Evolutionary conservation across 129 eudicot species (phyloP).

Genomic region (Saposhnikovia divaricata): DNA sequence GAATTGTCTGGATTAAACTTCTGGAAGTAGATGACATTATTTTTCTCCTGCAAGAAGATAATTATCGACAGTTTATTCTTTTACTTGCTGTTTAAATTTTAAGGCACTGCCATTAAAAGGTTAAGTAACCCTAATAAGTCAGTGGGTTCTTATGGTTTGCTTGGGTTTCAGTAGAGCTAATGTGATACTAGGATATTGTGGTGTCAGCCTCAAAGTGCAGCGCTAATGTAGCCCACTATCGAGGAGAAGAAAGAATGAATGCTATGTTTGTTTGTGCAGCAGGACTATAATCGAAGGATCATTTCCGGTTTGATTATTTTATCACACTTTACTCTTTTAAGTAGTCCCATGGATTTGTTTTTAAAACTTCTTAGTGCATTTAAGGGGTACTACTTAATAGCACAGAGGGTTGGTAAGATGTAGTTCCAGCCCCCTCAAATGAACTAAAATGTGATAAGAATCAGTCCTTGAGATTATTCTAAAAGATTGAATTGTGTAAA

Average conservation of each 20-base stretch:
- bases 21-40: neutral
- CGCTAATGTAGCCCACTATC: neutral
- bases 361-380: no score
- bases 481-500: neutral
- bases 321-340: no score
- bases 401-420: no score
- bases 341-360: no score
- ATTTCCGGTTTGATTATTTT: neutral
- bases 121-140: neutral
- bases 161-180: neutral
- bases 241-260: neutral
- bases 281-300: neutral
- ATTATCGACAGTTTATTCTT: neutral
- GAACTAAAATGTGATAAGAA: neutral
- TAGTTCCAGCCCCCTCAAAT: neutral
- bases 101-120: neutral
- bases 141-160: neutral
- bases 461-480: neutral
- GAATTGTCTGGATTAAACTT: neutral
- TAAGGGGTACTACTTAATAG: neutral
- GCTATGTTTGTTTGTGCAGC: neutral
- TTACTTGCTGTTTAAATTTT: neutral
- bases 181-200: neutral
- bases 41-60: neutral
- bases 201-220: neutral